These are phyloP conservation scores for Stygiomarasmius scandens DNA, from an alignment of 1,284 basidiomycete species.

Conservation along the genomic window DNA sequence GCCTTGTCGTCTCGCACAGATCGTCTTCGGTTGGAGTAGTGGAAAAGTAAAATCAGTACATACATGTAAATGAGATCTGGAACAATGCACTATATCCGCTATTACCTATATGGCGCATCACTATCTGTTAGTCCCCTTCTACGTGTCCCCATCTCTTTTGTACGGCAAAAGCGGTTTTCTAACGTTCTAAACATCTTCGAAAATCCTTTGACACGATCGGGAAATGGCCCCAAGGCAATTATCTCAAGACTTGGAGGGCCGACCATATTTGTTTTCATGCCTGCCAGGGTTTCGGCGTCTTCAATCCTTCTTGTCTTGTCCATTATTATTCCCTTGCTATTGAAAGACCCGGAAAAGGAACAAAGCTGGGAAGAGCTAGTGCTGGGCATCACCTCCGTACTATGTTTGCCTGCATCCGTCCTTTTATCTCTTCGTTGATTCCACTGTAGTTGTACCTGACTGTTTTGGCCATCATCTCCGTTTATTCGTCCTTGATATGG, in stretches of 20 bases:
- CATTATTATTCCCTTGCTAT: too few relatives aligned
- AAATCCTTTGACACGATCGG: too few relatives aligned
- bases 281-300: background rate
- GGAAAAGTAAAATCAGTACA: too few relatives aligned
- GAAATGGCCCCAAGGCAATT: too few relatives aligned
- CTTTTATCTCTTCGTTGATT: background rate
- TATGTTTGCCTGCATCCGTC: background rate
- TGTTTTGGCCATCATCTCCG: constrained; percentile 7
- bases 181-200: background rate
- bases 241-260: constrained; percentile 6
- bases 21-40: too few relatives aligned
- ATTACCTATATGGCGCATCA: constrained; percentile 2
- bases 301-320: background rate
- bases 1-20: too few relatives aligned
- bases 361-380: background rate
- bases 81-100: too few relatives aligned
- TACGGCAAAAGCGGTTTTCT: background rate
- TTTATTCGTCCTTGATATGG: constrained; percentile 1
- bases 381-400: background rate
- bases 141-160: background rate
- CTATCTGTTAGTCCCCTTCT: constrained; percentile 4
- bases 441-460: constrained; percentile 5
- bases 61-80: too few relatives aligned
- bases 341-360: too few relatives aligned
- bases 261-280: constrained; percentile 4